phyloP scores from a whole-genome alignment of 352 stramenopile species.

The Bremia lactucae region DNA sequence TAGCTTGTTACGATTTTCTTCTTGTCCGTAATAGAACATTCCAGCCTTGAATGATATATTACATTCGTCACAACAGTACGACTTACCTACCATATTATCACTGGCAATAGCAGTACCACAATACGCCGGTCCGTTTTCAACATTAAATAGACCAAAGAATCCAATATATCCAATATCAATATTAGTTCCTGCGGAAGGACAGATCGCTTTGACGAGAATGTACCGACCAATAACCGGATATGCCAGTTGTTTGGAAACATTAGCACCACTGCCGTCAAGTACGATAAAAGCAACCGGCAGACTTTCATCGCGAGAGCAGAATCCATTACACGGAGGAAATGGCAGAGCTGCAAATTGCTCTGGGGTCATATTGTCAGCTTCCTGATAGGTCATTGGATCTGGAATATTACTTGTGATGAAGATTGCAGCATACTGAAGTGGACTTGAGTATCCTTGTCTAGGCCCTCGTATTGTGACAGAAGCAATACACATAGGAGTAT shows the following conservation, averaged over 20 bases:
- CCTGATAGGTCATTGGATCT: slow-evolving; percentile 35
- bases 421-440: slow-evolving; percentile 43
- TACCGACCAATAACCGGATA: slow-evolving; percentile 62
- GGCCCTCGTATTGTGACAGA: slow-evolving; percentile 65
- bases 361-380: slow-evolving; percentile 55
- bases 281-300: slow-evolving; percentile 70
- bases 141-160: slow-evolving; percentile 70
- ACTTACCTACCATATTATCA: slow-evolving; percentile 20
- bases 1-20: slow-evolving; percentile 47
- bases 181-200: slow-evolving; percentile 52
- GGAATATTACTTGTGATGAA: slow-evolving; percentile 63
- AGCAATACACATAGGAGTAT: slow-evolving; percentile 73
- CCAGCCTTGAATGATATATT: slow-evolving; percentile 27
- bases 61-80: slow-evolving; percentile 60
- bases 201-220: slow-evolving; percentile 68
- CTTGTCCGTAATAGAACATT: slow-evolving; percentile 49
- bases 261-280: slow-evolving; percentile 61
- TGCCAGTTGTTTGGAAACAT: slow-evolving; percentile 69
- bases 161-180: slow-evolving; percentile 80
- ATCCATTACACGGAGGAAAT: slow-evolving; percentile 39
- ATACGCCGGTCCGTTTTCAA: slow-evolving; percentile 77
- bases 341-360: slow-evolving; percentile 73
- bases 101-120: too few species aligned
- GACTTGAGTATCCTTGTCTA: slow-evolving; percentile 70
- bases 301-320: slow-evolving; percentile 43